Evolutionary conservation across 305 asterid species (phyloP), one percentile per base, ranked within the genome.

Genomic region (Withania somnifera): DNA sequence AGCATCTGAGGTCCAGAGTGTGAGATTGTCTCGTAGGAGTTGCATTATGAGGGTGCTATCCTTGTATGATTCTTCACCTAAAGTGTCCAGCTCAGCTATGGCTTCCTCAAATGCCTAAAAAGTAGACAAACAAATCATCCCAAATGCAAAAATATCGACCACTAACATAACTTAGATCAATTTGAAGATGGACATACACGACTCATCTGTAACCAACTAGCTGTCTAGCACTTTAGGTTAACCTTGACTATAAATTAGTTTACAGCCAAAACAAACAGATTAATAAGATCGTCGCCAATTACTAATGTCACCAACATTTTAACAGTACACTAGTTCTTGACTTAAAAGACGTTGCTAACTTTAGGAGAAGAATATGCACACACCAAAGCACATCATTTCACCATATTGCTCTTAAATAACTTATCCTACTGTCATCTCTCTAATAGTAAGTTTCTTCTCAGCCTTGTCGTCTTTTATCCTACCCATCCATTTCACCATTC

Each of bases 21-120:
- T 88, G 80, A 88, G 86, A 84, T 88, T 88, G 81, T 88, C 91
- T 84, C 91, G 88, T 80, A 88, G 67, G 75, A 88, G 89, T 84
- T 88, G 91, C 91, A 88, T 88, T 66, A 88, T 88, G 80, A 88
- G 91, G 83, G 91, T 88, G 87, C 91, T 88, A 80, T 88, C 91
- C 87, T 88, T 88, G 88, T 88, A 88, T 15, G 91, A 88, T 63
- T 88, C 90, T 83, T 88, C 91, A 61, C 91, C 91, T 84, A 88
- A 82, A 50, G 90, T 88, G 84, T 88, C 91, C 85, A 88, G 83
- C 87, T 88, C 91, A 84, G 91, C 91, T 76, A 88, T 88, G 40
- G 91, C 91, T 77, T 88, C 91, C 87, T 88, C 91, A 77, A 88
- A 88, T 77, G 91, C 90, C 91, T 88, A 64, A 13, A 67, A 54